Evolutionary conservation across 1,284 basidiomycete genomes (phyloP).

Genomic region (Hemileia vastatrix): DNA sequence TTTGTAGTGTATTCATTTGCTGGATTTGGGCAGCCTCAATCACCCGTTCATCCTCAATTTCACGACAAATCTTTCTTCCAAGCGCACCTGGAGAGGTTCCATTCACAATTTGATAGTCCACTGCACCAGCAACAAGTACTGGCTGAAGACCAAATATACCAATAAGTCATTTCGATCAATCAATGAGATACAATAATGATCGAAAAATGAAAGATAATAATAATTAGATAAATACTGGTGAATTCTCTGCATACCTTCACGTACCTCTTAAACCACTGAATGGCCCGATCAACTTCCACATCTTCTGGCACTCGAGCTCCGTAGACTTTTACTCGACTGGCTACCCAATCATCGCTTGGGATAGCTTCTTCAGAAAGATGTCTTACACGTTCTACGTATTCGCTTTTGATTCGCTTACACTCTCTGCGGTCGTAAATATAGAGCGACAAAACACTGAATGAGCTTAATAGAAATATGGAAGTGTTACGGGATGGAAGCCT

Average conservation of each 20-base stretch:
- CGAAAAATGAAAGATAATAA: background rate
- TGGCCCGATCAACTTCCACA: conserved; percentile 41
- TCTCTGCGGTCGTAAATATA: conserved; percentile 43
- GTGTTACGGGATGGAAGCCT: conserved; percentile 41
- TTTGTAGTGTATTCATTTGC: conserved; percentile 28
- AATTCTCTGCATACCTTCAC: conserved; percentile 33
- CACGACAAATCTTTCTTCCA: conserved; percentile 36
- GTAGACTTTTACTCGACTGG: conserved; percentile 39
- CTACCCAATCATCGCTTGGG: conserved; percentile 34
- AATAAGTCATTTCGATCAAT: background rate
- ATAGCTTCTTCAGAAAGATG: conserved; percentile 37
- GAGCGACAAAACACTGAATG: conserved; percentile 34
- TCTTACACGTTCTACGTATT: conserved; percentile 39
- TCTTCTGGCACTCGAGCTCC: conserved; percentile 41
- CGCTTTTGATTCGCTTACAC: conserved; percentile 35
- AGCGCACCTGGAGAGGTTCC: conserved; percentile 42
- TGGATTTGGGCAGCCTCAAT: conserved; percentile 39
- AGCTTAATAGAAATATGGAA: conserved; percentile 38
- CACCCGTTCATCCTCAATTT: conserved; percentile 39
- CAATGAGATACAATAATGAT: background rate
- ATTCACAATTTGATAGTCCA: conserved; percentile 42
- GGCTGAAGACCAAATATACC: conserved; percentile 24
- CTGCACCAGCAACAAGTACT: conserved; percentile 40
- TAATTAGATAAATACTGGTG: background rate
- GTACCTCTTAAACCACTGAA: conserved; percentile 40